Conservation (phyloP, 23 red algal species). For the Gracilaria gracilis region DNA sequence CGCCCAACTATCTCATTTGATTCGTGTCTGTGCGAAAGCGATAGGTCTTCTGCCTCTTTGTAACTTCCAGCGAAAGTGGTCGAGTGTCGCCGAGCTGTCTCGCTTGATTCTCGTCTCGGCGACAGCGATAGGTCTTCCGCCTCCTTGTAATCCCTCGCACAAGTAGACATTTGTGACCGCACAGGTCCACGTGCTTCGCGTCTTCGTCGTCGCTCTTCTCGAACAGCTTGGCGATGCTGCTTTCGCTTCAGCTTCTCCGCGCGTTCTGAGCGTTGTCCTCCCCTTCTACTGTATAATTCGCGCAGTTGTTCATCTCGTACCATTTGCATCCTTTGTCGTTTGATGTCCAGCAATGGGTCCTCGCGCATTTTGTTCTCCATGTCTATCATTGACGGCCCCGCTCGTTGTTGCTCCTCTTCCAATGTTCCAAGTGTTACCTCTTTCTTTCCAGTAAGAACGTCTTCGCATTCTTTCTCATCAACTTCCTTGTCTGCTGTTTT, state of each 20-base stretch:
- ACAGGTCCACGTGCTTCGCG: conserved; percentile 12
- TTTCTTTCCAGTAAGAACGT: conserved; percentile 65
- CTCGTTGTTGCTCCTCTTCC: neutral
- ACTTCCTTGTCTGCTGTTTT: neutral
- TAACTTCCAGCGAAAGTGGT: no score
- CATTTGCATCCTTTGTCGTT: conserved; percentile 33
- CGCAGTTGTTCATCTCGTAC: neutral
- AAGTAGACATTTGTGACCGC: neutral
- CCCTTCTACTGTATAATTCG: neutral
- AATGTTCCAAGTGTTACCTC: conserved; percentile 17
- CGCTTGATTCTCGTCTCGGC: neutral
- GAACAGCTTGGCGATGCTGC: conserved; percentile 11
- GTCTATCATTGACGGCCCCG: conserved; percentile 49
- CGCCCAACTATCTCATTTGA: no score
- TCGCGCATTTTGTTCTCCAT: conserved; percentile 80
- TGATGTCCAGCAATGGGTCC: conserved; percentile 79
- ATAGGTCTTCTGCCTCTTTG: no score
- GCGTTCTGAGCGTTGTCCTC: neutral
- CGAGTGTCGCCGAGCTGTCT: neutral
- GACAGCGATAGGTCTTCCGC: neutral
- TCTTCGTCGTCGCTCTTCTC: conserved; percentile 37
- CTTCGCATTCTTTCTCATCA: conserved; percentile 52
- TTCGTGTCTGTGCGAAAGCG: no score
- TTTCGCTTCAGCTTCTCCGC: conserved; percentile 19
- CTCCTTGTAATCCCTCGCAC: neutral